Percentiles rank a stretch among this genome's conserved stretches.
phyloP scores from a whole-genome alignment of 768 basidiomycete genomes.

The Holtermanniella nyarrowii region DNA sequence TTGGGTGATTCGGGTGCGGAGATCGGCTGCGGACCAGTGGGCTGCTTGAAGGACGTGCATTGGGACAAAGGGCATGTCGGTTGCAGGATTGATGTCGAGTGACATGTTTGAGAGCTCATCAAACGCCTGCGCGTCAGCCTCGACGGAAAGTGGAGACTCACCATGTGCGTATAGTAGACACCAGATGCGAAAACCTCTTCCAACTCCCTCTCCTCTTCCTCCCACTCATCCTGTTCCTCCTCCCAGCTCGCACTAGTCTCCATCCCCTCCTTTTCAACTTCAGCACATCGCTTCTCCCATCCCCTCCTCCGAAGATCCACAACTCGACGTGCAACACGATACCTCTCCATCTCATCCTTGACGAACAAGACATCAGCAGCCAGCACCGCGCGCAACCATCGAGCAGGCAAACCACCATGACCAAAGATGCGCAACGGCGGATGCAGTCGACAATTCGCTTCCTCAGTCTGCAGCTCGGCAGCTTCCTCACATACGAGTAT shows the following conservation, averaged over 20 bases:
- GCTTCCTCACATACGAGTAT: conserved; percentile 58
- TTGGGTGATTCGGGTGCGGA: conserved; percentile 25
- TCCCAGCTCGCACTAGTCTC: conserved; percentile 10
- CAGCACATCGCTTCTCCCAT: conserved; percentile 14
- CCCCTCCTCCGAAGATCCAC: conserved; percentile 50
- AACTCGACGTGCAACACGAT: conserved; percentile 62
- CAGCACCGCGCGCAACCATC: conserved; percentile 64
- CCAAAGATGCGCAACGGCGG: conserved; percentile 56
- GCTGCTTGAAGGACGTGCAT: conserved; percentile 60
- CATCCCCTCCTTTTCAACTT: conserved; percentile 9
- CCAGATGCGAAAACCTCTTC: conserved; percentile 59
- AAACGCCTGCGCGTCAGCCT: conserved; percentile 48
- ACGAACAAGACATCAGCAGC: conserved; percentile 73
- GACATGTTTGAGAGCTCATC: conserved; percentile 70
- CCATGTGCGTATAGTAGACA: conserved; percentile 82
- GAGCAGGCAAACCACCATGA: conserved; percentile 59
- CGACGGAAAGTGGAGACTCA: conserved; percentile 36
- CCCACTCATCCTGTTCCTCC: conserved; percentile 24
- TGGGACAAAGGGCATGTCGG: conserved; percentile 59
- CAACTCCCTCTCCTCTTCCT: conserved; percentile 55
- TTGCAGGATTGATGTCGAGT: conserved; percentile 62
- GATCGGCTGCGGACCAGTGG: conserved; percentile 53
- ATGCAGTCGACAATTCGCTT: conserved; percentile 4
- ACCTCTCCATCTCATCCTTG: conserved; percentile 65
- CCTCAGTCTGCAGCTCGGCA: neutral